Conservation (phyloP, 169 alveolate species). For the Pseudocohnilembus persalinus region DNA sequence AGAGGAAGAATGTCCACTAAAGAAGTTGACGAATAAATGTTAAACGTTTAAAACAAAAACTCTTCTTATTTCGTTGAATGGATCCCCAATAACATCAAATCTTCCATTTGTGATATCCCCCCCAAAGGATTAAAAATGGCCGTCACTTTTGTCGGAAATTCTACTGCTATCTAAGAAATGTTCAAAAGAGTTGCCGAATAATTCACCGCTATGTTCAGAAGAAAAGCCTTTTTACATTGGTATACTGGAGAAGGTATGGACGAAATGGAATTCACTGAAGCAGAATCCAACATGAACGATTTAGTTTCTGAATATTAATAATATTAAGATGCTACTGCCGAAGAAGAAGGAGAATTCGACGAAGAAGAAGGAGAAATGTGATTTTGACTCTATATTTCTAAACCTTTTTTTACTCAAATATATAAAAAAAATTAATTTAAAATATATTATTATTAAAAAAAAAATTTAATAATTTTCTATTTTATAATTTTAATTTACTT, state of each 20-base stretch:
- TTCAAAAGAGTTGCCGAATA: conserved; percentile 97
- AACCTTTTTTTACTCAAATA: too few species aligned
- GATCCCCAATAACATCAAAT: conserved; percentile 98
- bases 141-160: conserved; percentile 97
- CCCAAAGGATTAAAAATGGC: conserved; percentile 99
- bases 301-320: conserved; percentile 98
- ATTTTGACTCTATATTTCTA: too few species aligned
- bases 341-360: conserved; percentile 94
- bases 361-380: conserved; percentile 67
- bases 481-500: too few species aligned
- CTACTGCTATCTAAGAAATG: conserved; percentile 98
- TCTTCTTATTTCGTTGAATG: conserved; percentile 98
- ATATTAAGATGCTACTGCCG: conserved; percentile 97
- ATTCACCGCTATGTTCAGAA: conserved; percentile 97
- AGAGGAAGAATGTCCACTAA: conserved; percentile 99
- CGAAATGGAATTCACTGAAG: conserved; percentile 94
- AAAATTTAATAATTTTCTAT: too few species aligned
- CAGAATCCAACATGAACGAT: conserved; percentile 92
- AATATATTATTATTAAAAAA: too few species aligned
- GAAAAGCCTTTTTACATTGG: conserved; percentile 98
- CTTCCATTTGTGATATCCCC: conserved; percentile 98
- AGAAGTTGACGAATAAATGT: conserved; percentile 99
- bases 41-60: conserved; percentile 97
- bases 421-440: too few species aligned
- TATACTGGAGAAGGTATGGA: conserved; percentile 99